Base-by-base conservation (phyloP, 768 basidiomycete genomes). In the Termitomyces sp. region DNA sequence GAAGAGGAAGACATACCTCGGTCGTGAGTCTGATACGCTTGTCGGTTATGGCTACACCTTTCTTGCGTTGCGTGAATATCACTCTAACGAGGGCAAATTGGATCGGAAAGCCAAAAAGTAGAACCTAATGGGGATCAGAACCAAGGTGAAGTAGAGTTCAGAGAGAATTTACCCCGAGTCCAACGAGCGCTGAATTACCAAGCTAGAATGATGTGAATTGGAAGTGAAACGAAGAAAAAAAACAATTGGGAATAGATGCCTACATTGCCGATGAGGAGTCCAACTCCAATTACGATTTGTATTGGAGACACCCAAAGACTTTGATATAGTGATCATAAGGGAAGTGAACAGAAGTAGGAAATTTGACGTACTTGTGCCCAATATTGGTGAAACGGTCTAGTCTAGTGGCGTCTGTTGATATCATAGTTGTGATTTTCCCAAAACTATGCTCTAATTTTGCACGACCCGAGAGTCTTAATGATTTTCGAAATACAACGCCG, bases 171-270 rank as follows among this genome's bases (percentile, higher is more conserved):
- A 76, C 76, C 3, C 70, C 80, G 29, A 81, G 65, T 12, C 77
- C 80, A 36, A 84, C 81, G 3, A 85, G 70, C 0, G 80, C 83
- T 16, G 81, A 82, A 60, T 76, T 76, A 4, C 82, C 80, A n/a
- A 83, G 65, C 69, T 79, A 38, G 13, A 15, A 44, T 55, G 16
- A 53, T 22, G 18, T 6, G 31, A 33, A 10, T 22, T 15, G 25
- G 29, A 41, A 40, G 29, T 29, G 18, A 7, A 38, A 1, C 15
- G 11, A 38, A n/a, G 43, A 25, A 41, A 44, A 32, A 25, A 50
- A 36, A 18, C 2, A 18, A 36, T n/a, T n/a, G n/a, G n/a, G 12
- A n/a, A 23, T 56, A 69, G 3, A 36, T 15, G 10, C 38, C 31
- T 52, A 79, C 76, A 59, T 71, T 81, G 47, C 70, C 70, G 38